phyloP scores from a whole-genome alignment of 176 grass and related monocot species.

The Carex cristatella region DNA sequence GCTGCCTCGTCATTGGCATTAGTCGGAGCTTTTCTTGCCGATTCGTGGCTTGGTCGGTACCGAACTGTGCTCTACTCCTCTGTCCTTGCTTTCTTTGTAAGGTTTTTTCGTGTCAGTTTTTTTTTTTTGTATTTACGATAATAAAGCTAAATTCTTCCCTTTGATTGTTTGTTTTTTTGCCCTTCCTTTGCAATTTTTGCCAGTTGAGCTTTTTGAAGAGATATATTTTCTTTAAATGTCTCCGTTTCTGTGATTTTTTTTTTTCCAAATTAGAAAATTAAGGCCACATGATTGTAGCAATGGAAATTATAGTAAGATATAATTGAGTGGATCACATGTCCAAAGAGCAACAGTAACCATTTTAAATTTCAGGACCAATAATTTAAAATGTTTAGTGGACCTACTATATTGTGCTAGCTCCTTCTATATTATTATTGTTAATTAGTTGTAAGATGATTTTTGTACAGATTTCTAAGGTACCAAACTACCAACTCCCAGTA shows the following conservation, averaged over 20 bases:
- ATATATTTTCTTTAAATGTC: neutral
- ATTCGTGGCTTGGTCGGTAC: conserved; percentile 25
- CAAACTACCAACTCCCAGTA: neutral
- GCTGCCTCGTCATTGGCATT: conserved; percentile 14
- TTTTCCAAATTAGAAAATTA: neutral
- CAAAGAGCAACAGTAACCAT: neutral
- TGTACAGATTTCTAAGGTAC: neutral
- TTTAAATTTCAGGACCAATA: neutral
- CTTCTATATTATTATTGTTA: neutral
- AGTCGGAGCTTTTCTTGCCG: conserved; percentile 17
- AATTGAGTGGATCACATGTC: neutral
- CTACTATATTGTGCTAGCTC: neutral
- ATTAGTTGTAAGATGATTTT: neutral
- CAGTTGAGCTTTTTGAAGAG: neutral
- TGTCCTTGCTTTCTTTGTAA: conserved; percentile 14
- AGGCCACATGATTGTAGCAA: neutral
- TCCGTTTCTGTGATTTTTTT: neutral
- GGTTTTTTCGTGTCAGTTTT: neutral
- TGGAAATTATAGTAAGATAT: neutral
- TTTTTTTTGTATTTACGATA: neutral
- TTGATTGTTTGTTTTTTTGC: too few relatives aligned
- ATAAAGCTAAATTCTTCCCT: neutral
- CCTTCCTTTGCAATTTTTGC: neutral
- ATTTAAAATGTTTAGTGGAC: neutral
- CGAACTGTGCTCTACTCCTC: conserved; percentile 16